Evolutionary conservation across 345 rosid species (phyloP).

Genomic region (Aquilaria yunnanensis): DNA sequence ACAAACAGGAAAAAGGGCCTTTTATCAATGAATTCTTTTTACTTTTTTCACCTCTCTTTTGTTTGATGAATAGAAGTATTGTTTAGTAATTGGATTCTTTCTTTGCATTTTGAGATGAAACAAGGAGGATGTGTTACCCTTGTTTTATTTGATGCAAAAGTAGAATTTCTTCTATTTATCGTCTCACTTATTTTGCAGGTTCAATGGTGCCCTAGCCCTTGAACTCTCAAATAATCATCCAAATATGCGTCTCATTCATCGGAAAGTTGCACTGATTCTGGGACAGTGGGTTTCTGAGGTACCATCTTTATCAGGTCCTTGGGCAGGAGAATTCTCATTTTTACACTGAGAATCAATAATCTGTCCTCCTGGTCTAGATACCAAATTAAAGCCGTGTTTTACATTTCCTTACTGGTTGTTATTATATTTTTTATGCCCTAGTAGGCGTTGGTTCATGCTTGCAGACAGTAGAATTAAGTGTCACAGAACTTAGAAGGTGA

Average conservation of each 20-base stretch:
- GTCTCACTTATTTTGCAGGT: constrained; percentile 45
- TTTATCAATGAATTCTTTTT: background rate
- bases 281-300: constrained; percentile 99
- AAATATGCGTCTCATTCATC: constrained; percentile 84
- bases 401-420: too few species aligned
- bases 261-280: constrained; percentile 88
- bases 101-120: background rate
- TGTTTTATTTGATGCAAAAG: constrained; percentile 6
- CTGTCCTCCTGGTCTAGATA: too few species aligned
- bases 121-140: background rate
- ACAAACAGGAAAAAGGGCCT: too few species aligned
- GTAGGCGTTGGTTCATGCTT: too few species aligned
- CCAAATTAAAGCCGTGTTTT: too few species aligned
- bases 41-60: background rate
- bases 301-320: constrained; percentile 11
- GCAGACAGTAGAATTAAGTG: too few species aligned
- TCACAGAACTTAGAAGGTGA: too few species aligned
- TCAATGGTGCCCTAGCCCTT: constrained; percentile 80
- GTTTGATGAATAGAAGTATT: background rate
- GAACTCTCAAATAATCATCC: constrained; percentile 92
- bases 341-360: too few species aligned
- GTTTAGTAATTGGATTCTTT: background rate
- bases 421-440: too few species aligned
- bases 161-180: constrained; percentile 9
- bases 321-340: too few species aligned